These are phyloP conservation scores for Coniochaeta sp. DNA, from an alignment of 2,329 filamentous ascomycete genomes.

Conservation along the genomic window DNA sequence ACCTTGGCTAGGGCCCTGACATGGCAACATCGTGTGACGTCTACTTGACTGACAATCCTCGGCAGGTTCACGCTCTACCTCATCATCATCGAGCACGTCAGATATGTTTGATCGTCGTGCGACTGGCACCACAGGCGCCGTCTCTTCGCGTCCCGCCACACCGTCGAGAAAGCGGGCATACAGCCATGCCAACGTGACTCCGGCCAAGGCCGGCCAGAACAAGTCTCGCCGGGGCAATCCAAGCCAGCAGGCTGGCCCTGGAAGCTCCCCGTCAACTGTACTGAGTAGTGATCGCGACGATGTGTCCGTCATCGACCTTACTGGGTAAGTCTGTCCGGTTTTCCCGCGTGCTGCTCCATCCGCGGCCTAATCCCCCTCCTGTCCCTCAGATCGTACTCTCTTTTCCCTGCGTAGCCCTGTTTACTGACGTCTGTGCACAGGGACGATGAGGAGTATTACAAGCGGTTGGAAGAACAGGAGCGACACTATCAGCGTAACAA, in stretches of 20 bases:
- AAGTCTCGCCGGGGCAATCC: conserved; percentile 26
- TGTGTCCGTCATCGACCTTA: conserved; percentile 17
- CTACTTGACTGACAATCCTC: neutral
- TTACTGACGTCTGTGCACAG: neutral
- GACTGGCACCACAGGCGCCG: neutral
- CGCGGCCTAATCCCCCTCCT: neutral
- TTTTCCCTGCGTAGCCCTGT: neutral
- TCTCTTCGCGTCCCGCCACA: neutral
- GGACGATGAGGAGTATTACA: neutral
- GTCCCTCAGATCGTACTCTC: neutral
- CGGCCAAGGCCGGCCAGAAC: conserved; percentile 3
- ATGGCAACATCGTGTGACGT: neutral
- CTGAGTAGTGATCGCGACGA: neutral
- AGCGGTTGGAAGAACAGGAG: neutral
- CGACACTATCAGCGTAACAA: neutral
- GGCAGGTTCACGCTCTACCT: neutral
- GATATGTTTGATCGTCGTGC: conserved; percentile 4
- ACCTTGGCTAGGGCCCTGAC: neutral
- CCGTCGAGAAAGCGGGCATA: conserved; percentile 18
- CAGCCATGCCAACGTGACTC: conserved; percentile 13
- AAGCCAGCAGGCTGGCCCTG: conserved; percentile 3
- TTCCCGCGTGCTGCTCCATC: neutral
- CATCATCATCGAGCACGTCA: neutral
- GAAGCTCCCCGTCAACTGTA: conserved; percentile 4
- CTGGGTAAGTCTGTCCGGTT: conserved; percentile 11